These are phyloP conservation scores for Elaeis guineensis DNA, from an alignment of 176 grass and related monocot genomes.

Conservation along the genomic window DNA sequence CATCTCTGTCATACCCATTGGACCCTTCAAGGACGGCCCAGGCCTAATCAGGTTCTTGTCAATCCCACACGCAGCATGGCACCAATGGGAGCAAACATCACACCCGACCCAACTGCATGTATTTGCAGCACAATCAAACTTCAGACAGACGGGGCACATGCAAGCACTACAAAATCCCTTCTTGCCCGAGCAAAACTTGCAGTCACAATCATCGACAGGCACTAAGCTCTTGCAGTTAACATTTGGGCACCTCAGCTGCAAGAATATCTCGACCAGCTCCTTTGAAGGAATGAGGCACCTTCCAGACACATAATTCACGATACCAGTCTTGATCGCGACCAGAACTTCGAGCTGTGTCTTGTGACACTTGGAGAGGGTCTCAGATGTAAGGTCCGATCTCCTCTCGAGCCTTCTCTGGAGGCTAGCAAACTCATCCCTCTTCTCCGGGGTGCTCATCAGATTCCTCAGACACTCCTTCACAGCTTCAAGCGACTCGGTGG, in stretches of 20 bases:
- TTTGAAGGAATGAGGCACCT: constrained; percentile 46
- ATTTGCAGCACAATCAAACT: constrained; percentile 87
- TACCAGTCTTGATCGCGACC: constrained; percentile 67
- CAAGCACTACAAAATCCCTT: constrained; percentile 89
- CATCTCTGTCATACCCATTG: constrained; percentile 81
- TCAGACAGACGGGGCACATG: constrained; percentile 83
- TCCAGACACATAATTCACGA: constrained; percentile 45
- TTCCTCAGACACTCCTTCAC: constrained; percentile 39
- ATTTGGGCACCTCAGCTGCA: constrained; percentile 67
- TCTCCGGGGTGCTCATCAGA: constrained; percentile 58
- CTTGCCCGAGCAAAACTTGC: constrained; percentile 74
- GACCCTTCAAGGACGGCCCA: constrained; percentile 59
- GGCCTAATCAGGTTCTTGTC: constrained; percentile 81
- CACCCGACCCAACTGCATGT: constrained; percentile 98
- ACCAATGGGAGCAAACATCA: constrained; percentile 93
- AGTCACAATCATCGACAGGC: constrained; percentile 88
- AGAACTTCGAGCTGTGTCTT: constrained; percentile 81
- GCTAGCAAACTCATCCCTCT: constrained; percentile 65
- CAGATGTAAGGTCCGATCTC: constrained; percentile 54
- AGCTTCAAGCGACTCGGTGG: constrained; percentile 48
- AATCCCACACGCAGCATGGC: constrained; percentile 77
- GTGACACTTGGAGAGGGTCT: constrained; percentile 50
- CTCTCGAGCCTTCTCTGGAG: constrained; percentile 69
- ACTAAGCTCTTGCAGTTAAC: constrained; percentile 61
- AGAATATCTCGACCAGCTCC: constrained; percentile 88